These are phyloP conservation scores for Colletotrichum siamense DNA, from an alignment of 2,329 filamentous ascomycete genomes.

Conservation along the genomic window DNA sequence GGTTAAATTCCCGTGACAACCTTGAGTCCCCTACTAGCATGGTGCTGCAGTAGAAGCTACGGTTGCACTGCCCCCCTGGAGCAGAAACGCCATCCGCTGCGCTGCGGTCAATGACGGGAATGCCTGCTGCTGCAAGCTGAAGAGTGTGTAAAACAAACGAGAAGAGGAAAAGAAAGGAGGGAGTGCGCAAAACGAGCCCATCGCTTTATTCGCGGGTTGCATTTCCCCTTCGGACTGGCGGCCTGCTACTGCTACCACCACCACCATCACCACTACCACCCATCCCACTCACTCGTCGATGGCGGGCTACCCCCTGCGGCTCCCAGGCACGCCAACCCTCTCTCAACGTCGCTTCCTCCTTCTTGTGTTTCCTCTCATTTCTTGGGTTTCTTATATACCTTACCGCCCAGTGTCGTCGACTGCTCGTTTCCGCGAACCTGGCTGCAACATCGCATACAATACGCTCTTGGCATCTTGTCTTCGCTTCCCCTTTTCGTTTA, in stretches of 20 bases:
- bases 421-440: not conserved
- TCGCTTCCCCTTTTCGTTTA: not conserved
- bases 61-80: not conserved
- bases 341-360: not conserved
- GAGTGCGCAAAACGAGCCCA: not conserved
- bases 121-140: not conserved
- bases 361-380: not conserved
- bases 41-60: not conserved
- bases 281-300: not conserved
- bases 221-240: not conserved
- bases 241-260: not conserved
- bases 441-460: not conserved
- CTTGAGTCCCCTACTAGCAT: not conserved
- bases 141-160: not conserved
- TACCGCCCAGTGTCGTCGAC: not conserved
- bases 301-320: not conserved
- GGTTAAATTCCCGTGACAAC: not conserved
- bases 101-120: not conserved
- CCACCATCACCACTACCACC: not conserved
- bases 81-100: not conserved
- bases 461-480: conserved; percentile 9
- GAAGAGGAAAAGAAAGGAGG: not conserved
- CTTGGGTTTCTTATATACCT: not conserved
- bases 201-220: not conserved
- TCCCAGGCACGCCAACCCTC: not conserved